Percentiles rank a stretch among this genome's conserved stretches.
Evolutionary conservation across 768 basidiomycete genomes (phyloP).

Genomic region (Mycena indigotica): DNA sequence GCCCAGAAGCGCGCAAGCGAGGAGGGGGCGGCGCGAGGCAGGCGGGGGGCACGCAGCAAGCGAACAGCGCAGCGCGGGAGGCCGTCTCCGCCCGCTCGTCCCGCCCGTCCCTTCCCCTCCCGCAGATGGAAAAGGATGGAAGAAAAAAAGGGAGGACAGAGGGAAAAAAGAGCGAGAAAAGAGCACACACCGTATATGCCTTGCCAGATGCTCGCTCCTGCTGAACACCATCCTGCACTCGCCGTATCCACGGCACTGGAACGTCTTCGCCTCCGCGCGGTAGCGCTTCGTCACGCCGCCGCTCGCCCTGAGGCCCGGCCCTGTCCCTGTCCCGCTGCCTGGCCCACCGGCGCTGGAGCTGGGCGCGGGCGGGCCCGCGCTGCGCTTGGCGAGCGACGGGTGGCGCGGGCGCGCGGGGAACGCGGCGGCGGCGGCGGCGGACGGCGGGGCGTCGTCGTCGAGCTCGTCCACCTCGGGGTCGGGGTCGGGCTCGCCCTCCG

Average conservation of each 20-base stretch:
- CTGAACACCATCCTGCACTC: constrained; percentile 98
- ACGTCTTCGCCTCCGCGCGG: constrained; percentile 87
- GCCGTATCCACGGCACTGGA: constrained; percentile 93
- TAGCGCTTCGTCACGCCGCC: constrained; percentile 57
- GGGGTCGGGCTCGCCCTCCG: neutral
- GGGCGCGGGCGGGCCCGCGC: too few relatives aligned
- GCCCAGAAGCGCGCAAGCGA: too few relatives aligned
- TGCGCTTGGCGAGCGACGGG: too few relatives aligned
- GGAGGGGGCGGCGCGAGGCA: too few relatives aligned
- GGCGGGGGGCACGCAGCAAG: too few relatives aligned
- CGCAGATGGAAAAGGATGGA: too few relatives aligned
- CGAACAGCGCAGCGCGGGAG: too few relatives aligned
- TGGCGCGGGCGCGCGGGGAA: neutral
- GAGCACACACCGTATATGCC: constrained; percentile 84
- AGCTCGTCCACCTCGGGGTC: neutral
- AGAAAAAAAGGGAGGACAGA: constrained; percentile 15
- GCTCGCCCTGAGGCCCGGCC: neutral
- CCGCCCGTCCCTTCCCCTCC: too few relatives aligned
- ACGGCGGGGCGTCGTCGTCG: neutral
- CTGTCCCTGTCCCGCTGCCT: neutral
- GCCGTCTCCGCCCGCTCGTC: too few relatives aligned
- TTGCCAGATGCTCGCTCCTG: constrained; percentile 91
- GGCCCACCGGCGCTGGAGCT: too few relatives aligned
- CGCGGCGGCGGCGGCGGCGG: neutral
- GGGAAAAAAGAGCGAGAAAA: neutral